Evolutionary conservation across 2,329 filamentous ascomycete genomes (phyloP).

Genomic region (Zymoseptoria tritici): DNA sequence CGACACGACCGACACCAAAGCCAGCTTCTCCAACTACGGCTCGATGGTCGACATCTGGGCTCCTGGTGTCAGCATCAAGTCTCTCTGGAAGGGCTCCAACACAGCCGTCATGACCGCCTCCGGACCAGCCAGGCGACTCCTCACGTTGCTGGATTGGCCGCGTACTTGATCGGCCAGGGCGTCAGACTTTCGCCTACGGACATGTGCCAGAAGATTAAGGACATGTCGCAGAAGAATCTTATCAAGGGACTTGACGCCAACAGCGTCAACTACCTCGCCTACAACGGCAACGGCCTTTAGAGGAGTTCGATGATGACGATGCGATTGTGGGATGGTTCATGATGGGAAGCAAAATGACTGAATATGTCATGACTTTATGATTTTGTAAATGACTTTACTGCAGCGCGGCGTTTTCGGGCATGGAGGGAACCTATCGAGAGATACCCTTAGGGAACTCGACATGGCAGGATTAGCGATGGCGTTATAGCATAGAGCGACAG

Average conservation of each 20-base stretch:
- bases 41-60: slow-evolving; percentile 35
- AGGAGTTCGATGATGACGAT: not conserved
- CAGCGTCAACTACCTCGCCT: slow-evolving; percentile 3
- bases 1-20: slow-evolving; percentile 25
- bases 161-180: slow-evolving; percentile 16
- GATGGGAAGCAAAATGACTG: too few relatives aligned
- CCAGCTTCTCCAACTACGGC: slow-evolving; percentile 37
- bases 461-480: too few relatives aligned
- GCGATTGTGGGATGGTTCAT: too few relatives aligned
- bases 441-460: too few relatives aligned
- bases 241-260: slow-evolving; percentile 4
- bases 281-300: slow-evolving; percentile 18
- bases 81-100: slow-evolving; percentile 41
- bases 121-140: slow-evolving; percentile 40
- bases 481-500: too few relatives aligned
- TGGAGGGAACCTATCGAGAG: too few relatives aligned
- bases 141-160: slow-evolving; percentile 22
- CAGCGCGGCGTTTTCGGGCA: too few relatives aligned
- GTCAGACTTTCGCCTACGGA: slow-evolving; percentile 8
- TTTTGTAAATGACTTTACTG: too few relatives aligned
- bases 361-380: too few relatives aligned
- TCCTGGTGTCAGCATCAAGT: slow-evolving; percentile 47
- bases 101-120: slow-evolving; percentile 42
- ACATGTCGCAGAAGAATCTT: slow-evolving; percentile 9
- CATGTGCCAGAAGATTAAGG: slow-evolving; percentile 12